phyloP scores from a whole-genome alignment of 805 yeast species.

The Wickerhamiella lipophila region DNA sequence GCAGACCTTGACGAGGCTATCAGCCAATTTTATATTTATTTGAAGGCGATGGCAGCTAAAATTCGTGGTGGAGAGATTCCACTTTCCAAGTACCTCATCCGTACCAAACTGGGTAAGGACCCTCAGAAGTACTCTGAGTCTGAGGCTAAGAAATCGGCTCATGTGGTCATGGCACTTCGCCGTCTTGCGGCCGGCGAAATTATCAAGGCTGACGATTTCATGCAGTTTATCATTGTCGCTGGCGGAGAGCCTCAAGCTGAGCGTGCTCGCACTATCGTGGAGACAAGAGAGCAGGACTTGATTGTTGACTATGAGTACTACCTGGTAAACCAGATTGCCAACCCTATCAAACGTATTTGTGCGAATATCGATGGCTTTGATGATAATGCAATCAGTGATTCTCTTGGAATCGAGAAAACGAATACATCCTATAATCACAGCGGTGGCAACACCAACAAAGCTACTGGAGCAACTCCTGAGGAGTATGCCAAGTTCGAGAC shows the following conservation, averaged over 20 bases:
- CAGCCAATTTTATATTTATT: conserved; percentile 54
- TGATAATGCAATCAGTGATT: conserved; percentile 57
- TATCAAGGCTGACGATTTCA: conserved; percentile 78
- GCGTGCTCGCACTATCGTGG: conserved; percentile 72
- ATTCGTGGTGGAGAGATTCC: conserved; percentile 50
- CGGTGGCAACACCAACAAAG: too few species aligned
- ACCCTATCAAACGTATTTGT: conserved; percentile 79
- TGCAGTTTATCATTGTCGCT: conserved; percentile 68
- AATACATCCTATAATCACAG: conserved; percentile 15
- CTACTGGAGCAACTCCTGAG: conserved; percentile 12
- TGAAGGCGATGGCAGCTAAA: conserved; percentile 46
- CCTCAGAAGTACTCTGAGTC: conserved; percentile 74
- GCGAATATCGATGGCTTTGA: conserved; percentile 83
- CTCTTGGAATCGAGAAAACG: conserved; percentile 62
- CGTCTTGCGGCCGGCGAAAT: conserved; percentile 73
- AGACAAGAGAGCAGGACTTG: conserved; percentile 42
- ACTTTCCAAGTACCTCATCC: conserved; percentile 60
- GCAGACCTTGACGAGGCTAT: conserved; percentile 61
- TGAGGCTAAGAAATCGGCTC: conserved; percentile 62
- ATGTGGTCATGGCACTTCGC: conserved; percentile 79
- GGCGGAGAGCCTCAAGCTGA: conserved; percentile 43
- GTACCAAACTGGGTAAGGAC: conserved; percentile 81
- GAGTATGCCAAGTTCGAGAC: conserved; percentile 63
- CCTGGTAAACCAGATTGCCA: conserved; percentile 75
- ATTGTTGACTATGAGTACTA: conserved; percentile 68